Evolutionary conservation across 169 alveolate species (phyloP), one percentile per base, ranked within the genome.

Genomic region (Ichthyophthirius multifiliis): DNA sequence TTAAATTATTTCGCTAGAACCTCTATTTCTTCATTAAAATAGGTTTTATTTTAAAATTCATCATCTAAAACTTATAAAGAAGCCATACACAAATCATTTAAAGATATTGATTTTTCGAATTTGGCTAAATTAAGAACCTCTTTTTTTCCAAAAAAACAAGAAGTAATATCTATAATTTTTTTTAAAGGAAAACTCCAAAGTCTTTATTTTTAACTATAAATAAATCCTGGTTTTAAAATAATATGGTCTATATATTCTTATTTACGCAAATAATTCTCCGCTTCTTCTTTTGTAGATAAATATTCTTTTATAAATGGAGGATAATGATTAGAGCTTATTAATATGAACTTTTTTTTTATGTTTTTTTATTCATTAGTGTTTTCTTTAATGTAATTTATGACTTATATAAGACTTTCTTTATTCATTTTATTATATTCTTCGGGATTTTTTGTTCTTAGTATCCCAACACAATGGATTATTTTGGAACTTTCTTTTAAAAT

Each of bases 221-320:
- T 78, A 30, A 78, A 78, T 65, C 84, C 84, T 20, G 84, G 78
- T 32, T 75, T 37, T 30, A 78, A 45, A n/a, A 78, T 78, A 6
- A 78, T 55, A 13, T 74, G 65, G 15, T 78, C 34, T 5, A 78
- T 30, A 5, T 30, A 7, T 12, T 12, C 16, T 78, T 55, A 65
- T 43, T 78, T 34, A 43, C 44, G 62, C 31, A 78, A 30, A 37
- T 63, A 30, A 31, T 78, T 9, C 65, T 78, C 84, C 39, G 74
- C 84, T 45, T 78, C 84, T 65, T 78, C 46, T 65, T 78, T 78
- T 41, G 84, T 78, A 6, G 75, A 39, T 18, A 78, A 23, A 32
- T 78, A 78, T 43, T 78, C 27, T 23, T 32, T 39, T 37, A 78
- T 43, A 18, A 78, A 78, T 0, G 84, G 84, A 43, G 84, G 84